These are phyloP conservation scores for Blastocrithidia nonstop DNA, from an alignment of 208 protist genomes.

Conservation along the genomic window DNA sequence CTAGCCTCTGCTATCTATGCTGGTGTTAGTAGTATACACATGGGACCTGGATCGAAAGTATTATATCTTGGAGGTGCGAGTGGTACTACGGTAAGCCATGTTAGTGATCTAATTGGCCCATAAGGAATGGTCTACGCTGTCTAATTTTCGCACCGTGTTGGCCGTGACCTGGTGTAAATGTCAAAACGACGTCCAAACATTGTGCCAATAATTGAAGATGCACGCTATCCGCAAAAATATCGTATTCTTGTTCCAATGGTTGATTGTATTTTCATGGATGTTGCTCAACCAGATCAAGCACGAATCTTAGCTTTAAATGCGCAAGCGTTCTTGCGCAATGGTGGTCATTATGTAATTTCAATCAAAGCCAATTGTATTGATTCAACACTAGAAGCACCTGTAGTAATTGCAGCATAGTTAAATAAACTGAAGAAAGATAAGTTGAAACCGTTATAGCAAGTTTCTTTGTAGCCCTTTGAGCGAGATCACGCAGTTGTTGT, in stretches of 20 bases:
- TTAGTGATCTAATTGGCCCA: slow-evolving; percentile 98
- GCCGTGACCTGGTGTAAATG: slow-evolving; percentile 99
- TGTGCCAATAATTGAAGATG: slow-evolving; percentile 99
- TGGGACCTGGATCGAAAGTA: slow-evolving; percentile 97
- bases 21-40: slow-evolving; percentile 97
- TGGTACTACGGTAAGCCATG: slow-evolving; percentile 99
- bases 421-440: slow-evolving; percentile 94
- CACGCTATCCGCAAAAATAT: slow-evolving; percentile 99
- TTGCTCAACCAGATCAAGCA: slow-evolving; percentile 99
- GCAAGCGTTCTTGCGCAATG: slow-evolving; percentile 98
- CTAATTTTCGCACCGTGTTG: slow-evolving; percentile 98
- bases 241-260: slow-evolving; percentile 98
- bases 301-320: slow-evolving; percentile 99
- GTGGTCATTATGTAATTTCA: slow-evolving; percentile 98
- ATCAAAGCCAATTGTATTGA: slow-evolving; percentile 99
- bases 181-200: slow-evolving; percentile 99
- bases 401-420: slow-evolving; percentile 97
- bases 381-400: slow-evolving; percentile 93
- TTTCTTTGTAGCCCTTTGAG: slow-evolving; percentile 99
- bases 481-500: slow-evolving; percentile 98
- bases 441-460: slow-evolving; percentile 97
- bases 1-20: slow-evolving; percentile 96
- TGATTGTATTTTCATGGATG: slow-evolving; percentile 99
- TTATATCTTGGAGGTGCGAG: slow-evolving; percentile 99
- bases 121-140: slow-evolving; percentile 99